Base-by-base conservation (phyloP, 2,329 filamentous ascomycete genomes). In the Alternaria sp. region DNA sequence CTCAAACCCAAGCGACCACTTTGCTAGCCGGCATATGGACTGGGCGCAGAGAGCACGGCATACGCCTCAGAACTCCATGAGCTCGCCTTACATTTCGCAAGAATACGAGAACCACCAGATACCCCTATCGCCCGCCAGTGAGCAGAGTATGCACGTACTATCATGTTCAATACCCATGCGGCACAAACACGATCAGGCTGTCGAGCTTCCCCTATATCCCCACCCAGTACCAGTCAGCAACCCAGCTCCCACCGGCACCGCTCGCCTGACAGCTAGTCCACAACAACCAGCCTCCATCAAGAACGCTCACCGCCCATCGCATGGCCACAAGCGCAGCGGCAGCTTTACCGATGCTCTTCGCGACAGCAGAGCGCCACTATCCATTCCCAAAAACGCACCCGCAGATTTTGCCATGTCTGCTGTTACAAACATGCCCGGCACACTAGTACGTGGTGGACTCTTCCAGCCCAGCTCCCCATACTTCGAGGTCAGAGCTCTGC, bases 331-430 rank as follows among this genome's bases (percentile, higher is more conserved):
- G 79, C 89, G 93, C 21, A 97, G 92, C 74, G 93, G 90, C 54
- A 97, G 94, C 77, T 90, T 96, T 71, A 92, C 91, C 0, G 93
- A 97, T 80, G 95, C 94, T 1, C 79, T 95, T 55, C 85, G 93
- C 69, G 92, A 96, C 74, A 79, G 90, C 82, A 80, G 87, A 57
- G 80, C 85, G 11, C 86, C 86, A 2, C 72, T 87, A 9, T 84
- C 84, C 5, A 79, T 82, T 30, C 78, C 83, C 40, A 83, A 85
- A 61, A 73, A 79, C 40, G 78, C 84, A 30, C 75, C 78, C 54
- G 68, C 76, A 54, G 76, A 81, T 21, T 77, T 80, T 47, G 74
- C 79, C 51, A 74, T 90, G 15, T 79, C 89, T 13, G 85, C 90
- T 66, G 85, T 89, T 10, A 83, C 90, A 21, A 88, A 91, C 12